Evolutionary conservation across 129 eudicot species (phyloP), one percentile per base, ranked within the genome.

Genomic region (Scalesia atractyloides): DNA sequence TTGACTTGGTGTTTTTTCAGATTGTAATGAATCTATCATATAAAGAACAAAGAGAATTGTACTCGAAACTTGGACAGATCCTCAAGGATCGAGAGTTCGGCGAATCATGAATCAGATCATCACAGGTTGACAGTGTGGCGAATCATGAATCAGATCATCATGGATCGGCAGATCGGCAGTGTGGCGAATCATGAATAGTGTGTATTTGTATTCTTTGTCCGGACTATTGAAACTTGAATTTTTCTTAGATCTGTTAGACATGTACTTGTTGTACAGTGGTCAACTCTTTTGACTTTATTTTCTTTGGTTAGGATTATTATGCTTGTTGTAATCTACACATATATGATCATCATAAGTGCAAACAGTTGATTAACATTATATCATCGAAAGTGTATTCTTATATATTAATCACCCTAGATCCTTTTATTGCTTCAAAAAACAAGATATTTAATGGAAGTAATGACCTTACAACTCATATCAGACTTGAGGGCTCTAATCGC

Each of bases 31-130:
- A 89, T 80, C 96, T 92, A 15, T 65, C 85, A 8, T 92, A 82
- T 4, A 92, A 92, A 60, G 98, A 92, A 87, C 96, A 89, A 44
- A 81, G 70, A 52, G 86, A 87, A 80, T 54, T 92, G 62, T 89
- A 81, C 81, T 43, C 56, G 65, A 87, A 82, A 79, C 96, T 92
- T 24, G 96, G 88, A 7, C 90, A 92, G 80, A 80, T 85, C 68
- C 73, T 92, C 26, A 84, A 73, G 75, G 91, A 82, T 46, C 89
- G 81, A 51, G 74, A 52, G 71, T 83, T 79, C 73, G 92, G 93
- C 36, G 79, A 76, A 79, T 80, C 95, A 13, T 56, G 81, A 85
- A 68, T 17, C 41, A 24, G 15, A 24, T 24, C 30, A 79, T 92
- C 14, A 83, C 68, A 73, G 91, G 79, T 46, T 84, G 79, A 52